Conservation (phyloP, 305 asterid species). For the Solanum hybrid region DNA sequence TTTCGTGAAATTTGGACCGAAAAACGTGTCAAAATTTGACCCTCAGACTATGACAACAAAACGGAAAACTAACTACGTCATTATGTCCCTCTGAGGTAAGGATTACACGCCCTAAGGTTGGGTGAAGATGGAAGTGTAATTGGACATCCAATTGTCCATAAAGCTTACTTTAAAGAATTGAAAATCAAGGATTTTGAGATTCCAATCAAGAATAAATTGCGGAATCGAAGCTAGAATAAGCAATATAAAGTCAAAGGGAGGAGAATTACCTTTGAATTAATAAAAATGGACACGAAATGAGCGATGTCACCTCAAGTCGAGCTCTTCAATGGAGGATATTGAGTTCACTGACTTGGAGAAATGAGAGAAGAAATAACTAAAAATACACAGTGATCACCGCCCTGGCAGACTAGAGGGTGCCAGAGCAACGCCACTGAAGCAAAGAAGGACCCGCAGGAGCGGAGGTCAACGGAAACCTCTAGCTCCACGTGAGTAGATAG, state of each 20-base stretch:
- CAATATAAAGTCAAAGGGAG: neutral
- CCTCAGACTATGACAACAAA: neutral
- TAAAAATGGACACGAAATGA: neutral
- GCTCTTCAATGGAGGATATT: neutral
- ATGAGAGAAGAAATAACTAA: neutral
- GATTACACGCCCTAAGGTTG: neutral
- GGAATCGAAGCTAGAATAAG: neutral
- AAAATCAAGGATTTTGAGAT: neutral
- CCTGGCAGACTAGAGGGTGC: neutral
- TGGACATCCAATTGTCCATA: neutral
- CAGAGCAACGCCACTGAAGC: neutral
- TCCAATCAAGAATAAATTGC: neutral
- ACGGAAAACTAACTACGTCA: neutral
- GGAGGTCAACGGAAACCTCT: neutral
- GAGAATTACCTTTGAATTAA: neutral
- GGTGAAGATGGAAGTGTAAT: neutral
- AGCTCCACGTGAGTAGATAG: neutral
- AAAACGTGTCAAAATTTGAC: neutral
- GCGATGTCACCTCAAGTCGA: neutral
- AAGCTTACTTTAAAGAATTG: neutral
- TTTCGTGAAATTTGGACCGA: neutral
- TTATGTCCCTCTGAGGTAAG: neutral
- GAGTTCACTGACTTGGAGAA: neutral
- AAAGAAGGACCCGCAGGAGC: neutral
- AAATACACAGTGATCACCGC: neutral